Percentiles rank a stretch among this genome's conserved stretches.
Evolutionary conservation across 75 land plant genomes (phyloP).

Genomic region (Sequoia sempervirens): DNA sequence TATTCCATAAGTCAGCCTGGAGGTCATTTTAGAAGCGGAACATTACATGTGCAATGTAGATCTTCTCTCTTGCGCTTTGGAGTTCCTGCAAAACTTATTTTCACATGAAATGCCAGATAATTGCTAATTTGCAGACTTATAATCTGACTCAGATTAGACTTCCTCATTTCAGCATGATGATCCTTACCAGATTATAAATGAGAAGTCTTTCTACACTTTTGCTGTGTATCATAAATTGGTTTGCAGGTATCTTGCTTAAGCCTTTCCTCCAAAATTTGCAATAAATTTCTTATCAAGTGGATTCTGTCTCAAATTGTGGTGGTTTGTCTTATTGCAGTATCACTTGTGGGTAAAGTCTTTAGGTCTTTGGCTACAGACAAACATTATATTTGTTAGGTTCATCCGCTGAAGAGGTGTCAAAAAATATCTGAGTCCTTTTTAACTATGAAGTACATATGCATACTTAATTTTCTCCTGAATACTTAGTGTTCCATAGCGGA

Average conservation of each 20-base stretch:
- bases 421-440: background rate
- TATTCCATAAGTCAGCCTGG: too few relatives aligned
- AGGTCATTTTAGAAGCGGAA: too few relatives aligned
- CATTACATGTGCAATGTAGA: background rate
- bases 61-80: background rate
- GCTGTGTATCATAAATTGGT: background rate
- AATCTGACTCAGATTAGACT: background rate
- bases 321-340: background rate
- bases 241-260: background rate
- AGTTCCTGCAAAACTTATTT: background rate
- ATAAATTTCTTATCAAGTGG: background rate
- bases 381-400: background rate
- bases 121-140: background rate
- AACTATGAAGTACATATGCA: background rate
- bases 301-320: background rate
- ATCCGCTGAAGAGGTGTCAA: background rate
- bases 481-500: background rate
- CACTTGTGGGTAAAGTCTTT: background rate
- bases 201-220: background rate
- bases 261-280: background rate
- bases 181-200: background rate
- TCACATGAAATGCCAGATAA: background rate
- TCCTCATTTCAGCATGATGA: background rate
- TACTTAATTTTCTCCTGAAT: background rate
- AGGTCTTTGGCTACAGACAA: background rate